Conservation (phyloP, 2,329 filamentous ascomycete species). For the Metarhizium rileyi region DNA sequence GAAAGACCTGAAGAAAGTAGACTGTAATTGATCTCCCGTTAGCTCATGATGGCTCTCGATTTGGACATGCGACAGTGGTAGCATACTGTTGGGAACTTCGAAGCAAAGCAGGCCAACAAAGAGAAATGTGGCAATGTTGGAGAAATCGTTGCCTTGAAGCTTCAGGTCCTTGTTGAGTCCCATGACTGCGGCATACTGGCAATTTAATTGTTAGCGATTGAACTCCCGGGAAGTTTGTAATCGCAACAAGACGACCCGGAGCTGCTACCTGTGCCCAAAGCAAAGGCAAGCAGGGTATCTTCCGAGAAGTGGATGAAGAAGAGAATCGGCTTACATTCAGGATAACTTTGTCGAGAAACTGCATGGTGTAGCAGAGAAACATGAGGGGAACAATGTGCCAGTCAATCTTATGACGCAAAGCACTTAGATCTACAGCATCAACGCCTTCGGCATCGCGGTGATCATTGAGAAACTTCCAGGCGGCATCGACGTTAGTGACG, state of each 20-base stretch:
- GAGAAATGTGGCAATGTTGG: slow-evolving; percentile 50
- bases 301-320: not conserved
- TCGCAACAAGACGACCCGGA: not conserved
- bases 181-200: slow-evolving; percentile 58
- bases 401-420: slow-evolving; percentile 46
- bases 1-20: slow-evolving; percentile 49
- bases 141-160: slow-evolving; percentile 50
- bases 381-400: slow-evolving; percentile 50
- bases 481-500: slow-evolving; percentile 28
- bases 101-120: slow-evolving; percentile 52
- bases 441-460: slow-evolving; percentile 28
- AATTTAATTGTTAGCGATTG: not conserved
- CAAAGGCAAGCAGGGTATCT: not conserved
- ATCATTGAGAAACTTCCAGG: slow-evolving; percentile 35
- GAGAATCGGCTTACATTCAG: slow-evolving; percentile 39
- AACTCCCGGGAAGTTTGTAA: not conserved
- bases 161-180: slow-evolving; percentile 43
- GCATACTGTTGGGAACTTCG: slow-evolving; percentile 48
- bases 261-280: not conserved
- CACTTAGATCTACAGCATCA: slow-evolving; percentile 29
- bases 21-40: slow-evolving; percentile 20
- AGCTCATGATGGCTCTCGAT: not conserved
- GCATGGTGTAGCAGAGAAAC: slow-evolving; percentile 52
- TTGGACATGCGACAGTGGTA: not conserved
- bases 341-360: slow-evolving; percentile 55